Evolutionary conservation across 495 filamentous ascomycete species (phyloP).

Genomic region (Penicillium robsamsonii): DNA sequence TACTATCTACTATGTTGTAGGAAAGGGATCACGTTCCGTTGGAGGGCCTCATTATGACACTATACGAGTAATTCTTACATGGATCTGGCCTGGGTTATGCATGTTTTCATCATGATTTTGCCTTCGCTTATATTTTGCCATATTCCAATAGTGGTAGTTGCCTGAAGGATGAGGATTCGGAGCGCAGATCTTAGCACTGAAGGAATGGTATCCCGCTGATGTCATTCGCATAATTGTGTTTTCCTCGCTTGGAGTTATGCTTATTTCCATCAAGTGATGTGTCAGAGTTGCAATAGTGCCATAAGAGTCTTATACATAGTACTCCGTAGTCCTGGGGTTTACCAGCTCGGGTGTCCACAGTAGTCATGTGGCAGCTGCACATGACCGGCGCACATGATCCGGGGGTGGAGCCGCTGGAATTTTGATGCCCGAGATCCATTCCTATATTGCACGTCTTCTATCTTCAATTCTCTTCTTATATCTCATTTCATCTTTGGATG

Average conservation of each 20-base stretch:
- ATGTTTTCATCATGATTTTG: conserved; percentile 21
- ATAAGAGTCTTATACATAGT: not conserved
- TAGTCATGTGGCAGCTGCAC: conserved; percentile 9
- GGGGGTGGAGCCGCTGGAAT: conserved; percentile 8
- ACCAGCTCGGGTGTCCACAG: not conserved
- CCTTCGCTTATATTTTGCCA: not conserved
- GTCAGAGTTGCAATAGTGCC: not conserved
- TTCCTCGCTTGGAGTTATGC: not conserved
- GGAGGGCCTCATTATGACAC: conserved; percentile 20
- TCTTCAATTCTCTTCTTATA: not conserved
- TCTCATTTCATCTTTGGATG: not conserved
- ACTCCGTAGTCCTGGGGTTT: not conserved
- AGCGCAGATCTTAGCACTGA: not conserved
- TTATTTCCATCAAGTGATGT: not conserved
- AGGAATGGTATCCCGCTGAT: conserved; percentile 2
- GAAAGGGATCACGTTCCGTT: conserved; percentile 5
- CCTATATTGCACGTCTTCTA: not conserved
- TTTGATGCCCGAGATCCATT: not conserved
- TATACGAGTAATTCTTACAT: conserved; percentile 8
- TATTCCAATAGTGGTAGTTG: not conserved
- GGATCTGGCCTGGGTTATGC: conserved; percentile 1
- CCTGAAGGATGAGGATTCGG: not conserved
- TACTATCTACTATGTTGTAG: not conserved
- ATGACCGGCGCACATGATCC: conserved; percentile 14
- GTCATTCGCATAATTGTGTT: not conserved